Evolutionary conservation across 495 filamentous ascomycete genomes (phyloP).

Genomic region (Aspergillus ostianus): DNA sequence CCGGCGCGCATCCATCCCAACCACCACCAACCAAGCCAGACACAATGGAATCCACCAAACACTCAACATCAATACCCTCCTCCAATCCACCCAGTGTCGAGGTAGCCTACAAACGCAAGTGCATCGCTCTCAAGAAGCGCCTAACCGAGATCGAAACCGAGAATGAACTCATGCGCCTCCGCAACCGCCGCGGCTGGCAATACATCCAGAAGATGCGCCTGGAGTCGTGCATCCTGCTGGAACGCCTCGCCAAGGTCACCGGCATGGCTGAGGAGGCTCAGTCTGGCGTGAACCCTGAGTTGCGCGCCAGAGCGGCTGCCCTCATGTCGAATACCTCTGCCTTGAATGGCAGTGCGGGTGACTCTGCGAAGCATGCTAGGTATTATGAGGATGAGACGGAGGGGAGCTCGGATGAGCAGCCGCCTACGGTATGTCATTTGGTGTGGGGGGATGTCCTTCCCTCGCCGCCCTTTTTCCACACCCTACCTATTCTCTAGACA

Average conservation of each 20-base stretch:
- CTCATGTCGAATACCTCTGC: slow-evolving; percentile 31
- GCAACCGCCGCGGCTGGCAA: slow-evolving; percentile 75
- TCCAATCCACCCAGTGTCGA: slow-evolving; percentile 83
- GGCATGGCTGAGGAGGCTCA: slow-evolving; percentile 60
- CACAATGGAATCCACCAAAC: slow-evolving; percentile 33
- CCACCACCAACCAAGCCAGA: background rate
- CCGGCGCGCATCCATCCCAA: background rate
- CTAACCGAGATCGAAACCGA: slow-evolving; percentile 86
- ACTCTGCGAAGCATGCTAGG: slow-evolving; percentile 9
- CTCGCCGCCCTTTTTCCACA: background rate
- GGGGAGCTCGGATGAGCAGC: slow-evolving; percentile 49
- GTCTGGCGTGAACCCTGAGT: slow-evolving; percentile 33
- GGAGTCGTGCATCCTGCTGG: slow-evolving; percentile 85
- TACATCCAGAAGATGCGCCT: slow-evolving; percentile 88
- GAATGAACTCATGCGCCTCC: slow-evolving; percentile 75
- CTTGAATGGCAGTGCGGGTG: slow-evolving; percentile 26
- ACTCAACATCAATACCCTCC: slow-evolving; percentile 24
- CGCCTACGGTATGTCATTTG: slow-evolving; percentile 39
- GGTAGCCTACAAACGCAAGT: slow-evolving; percentile 94
- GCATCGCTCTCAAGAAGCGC: slow-evolving; percentile 88
- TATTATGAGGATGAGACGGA: slow-evolving; percentile 48
- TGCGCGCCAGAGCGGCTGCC: slow-evolving; percentile 35
- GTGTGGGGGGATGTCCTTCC: background rate
- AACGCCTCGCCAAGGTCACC: slow-evolving; percentile 81
- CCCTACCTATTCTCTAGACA: background rate